Evolutionary conservation across 345 rosid species (phyloP).

Genomic region (Hibiscus tridactylites): DNA sequence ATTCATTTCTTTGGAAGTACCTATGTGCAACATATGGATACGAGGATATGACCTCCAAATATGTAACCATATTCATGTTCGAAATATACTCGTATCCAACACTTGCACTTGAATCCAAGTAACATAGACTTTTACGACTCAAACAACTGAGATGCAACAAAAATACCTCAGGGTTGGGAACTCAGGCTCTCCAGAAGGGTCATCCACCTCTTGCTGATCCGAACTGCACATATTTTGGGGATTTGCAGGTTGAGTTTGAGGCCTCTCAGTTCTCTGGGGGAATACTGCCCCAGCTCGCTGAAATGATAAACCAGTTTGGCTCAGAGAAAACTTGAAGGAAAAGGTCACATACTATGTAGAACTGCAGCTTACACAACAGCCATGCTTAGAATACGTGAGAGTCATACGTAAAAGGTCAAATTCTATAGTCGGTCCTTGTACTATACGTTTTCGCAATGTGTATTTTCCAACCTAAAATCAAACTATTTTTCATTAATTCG

Average conservation of each 20-base stretch:
- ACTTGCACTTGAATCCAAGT: too few species aligned
- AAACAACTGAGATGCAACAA: constrained; percentile 1
- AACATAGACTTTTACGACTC: not conserved
- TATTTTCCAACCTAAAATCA: too few species aligned
- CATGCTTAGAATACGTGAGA: not conserved
- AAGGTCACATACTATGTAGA: constrained; percentile 5
- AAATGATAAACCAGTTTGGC: constrained; percentile 20
- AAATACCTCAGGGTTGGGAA: constrained; percentile 84
- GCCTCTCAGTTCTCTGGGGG: constrained; percentile 82
- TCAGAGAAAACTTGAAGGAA: constrained; percentile 8
- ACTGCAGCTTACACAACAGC: not conserved
- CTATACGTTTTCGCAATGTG: too few species aligned
- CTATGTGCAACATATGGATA: too few species aligned
- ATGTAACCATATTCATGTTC: too few species aligned
- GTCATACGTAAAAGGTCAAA: not conserved
- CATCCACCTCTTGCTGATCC: constrained; percentile 53
- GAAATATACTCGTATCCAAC: too few species aligned
- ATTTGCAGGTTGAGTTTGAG: constrained; percentile 48
- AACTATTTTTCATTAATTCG: too few species aligned
- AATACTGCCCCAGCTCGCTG: constrained; percentile 99
- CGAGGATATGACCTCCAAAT: constrained; percentile 36
- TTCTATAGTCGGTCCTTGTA: too few species aligned
- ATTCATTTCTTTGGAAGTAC: too few species aligned
- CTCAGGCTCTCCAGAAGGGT: constrained; percentile 76
- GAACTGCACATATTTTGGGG: constrained; percentile 61